Conservation (phyloP, 2,329 filamentous ascomycete species). For the Cladobotryum mycophilum region DNA sequence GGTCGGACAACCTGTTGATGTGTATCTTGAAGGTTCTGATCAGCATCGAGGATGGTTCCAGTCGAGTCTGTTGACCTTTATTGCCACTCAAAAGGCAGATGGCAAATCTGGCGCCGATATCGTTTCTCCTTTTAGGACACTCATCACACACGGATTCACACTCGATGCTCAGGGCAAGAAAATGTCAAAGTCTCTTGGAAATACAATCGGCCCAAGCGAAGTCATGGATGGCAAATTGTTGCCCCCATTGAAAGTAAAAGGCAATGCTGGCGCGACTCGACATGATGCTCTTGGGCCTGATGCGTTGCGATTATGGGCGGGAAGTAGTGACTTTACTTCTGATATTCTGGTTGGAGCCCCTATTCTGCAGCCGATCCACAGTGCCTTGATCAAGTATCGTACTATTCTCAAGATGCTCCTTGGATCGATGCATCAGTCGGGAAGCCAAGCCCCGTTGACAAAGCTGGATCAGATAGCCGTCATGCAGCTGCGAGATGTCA, state of each 20-base stretch:
- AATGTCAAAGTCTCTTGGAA: constrained; percentile 97
- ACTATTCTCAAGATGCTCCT: constrained; percentile 87
- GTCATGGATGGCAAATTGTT: constrained; percentile 81
- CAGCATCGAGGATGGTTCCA: constrained; percentile 99
- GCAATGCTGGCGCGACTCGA: constrained; percentile 35
- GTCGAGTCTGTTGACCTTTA: constrained; percentile 82
- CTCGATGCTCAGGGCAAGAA: constrained; percentile 87
- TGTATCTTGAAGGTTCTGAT: constrained; percentile 91
- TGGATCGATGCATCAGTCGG: constrained; percentile 59
- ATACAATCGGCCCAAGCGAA: constrained; percentile 71
- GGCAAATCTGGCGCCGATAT: constrained; percentile 21
- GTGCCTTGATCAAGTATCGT: constrained; percentile 76
- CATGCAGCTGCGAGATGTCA: constrained; percentile 62
- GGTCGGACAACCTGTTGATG: constrained; percentile 57
- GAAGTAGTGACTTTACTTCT: constrained; percentile 82
- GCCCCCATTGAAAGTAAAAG: constrained; percentile 59
- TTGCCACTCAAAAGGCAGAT: constrained; percentile 53
- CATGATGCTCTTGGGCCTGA: constrained; percentile 78
- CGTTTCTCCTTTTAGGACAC: constrained; percentile 67
- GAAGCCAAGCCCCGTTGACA: constrained; percentile 45
- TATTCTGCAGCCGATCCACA: constrained; percentile 70
- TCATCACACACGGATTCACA: constrained; percentile 96
- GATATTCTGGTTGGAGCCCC: constrained; percentile 78
- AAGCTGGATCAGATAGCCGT: constrained; percentile 69
- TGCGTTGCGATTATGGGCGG: constrained; percentile 83